A percentile compares a stretch with the other conserved stretches of the same genome.
Evolutionary conservation across 106 monocot genomes (phyloP).

Genomic region (Cymbidium sinense): DNA sequence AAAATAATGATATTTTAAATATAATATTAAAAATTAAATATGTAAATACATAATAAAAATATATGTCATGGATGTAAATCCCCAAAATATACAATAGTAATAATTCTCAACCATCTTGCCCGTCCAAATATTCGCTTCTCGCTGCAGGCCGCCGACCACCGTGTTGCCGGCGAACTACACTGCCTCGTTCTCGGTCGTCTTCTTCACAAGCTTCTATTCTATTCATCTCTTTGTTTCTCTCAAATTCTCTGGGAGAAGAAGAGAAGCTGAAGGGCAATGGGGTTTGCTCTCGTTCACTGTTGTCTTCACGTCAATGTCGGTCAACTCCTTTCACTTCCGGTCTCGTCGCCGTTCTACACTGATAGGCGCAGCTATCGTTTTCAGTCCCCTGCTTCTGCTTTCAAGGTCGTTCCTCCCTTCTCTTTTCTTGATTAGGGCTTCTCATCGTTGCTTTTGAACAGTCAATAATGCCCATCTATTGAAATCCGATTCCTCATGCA

Average conservation of each 20-base stretch:
- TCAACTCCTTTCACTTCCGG: neutral
- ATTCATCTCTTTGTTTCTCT: neutral
- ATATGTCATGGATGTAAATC: too few species aligned
- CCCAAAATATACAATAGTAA: too few species aligned
- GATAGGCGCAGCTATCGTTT: neutral
- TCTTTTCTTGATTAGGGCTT: neutral
- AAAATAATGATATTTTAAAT: too few species aligned
- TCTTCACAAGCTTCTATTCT: neutral
- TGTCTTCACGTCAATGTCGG: neutral
- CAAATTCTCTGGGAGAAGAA: neutral
- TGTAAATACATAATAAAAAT: too few species aligned
- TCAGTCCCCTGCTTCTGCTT: neutral
- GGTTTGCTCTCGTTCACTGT: neutral
- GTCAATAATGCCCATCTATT: too few species aligned
- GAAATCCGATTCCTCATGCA: too few species aligned
- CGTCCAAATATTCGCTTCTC: neutral
- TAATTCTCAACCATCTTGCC: too few species aligned
- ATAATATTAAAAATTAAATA: too few species aligned
- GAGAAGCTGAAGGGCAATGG: neutral
- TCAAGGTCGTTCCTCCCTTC: neutral
- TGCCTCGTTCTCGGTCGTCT: neutral
- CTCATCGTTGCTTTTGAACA: neutral
- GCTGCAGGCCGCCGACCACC: neutral
- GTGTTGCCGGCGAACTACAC: too few species aligned
- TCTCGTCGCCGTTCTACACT: neutral